A percentile compares a stretch with the other conserved stretches of the same genome.
Evolutionary conservation across 106 monocot species (phyloP).

Genomic region (Hemerocallis citrina): DNA sequence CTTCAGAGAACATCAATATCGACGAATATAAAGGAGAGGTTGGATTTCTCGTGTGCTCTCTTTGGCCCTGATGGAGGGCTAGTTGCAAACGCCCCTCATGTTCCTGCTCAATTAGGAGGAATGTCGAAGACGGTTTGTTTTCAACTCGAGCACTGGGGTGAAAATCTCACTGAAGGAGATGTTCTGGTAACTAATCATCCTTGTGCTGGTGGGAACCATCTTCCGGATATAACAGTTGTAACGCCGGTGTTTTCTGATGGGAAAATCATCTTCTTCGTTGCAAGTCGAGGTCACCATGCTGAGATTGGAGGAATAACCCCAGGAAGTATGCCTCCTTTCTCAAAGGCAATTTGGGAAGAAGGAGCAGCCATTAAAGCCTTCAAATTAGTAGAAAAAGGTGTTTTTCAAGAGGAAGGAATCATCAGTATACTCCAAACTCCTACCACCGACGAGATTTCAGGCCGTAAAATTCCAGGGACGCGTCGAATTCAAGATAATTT

Average conservation of each 20-base stretch:
- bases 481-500: conserved; percentile 69
- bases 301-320: conserved; percentile 82
- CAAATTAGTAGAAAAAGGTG: conserved; percentile 56
- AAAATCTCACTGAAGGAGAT: conserved; percentile 55
- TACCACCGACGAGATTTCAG: conserved; percentile 18
- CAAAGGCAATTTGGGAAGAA: conserved; percentile 68
- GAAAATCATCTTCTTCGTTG: conserved; percentile 67
- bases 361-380: conserved; percentile 77
- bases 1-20: conserved; percentile 76
- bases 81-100: conserved; percentile 84
- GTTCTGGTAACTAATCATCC: conserved; percentile 79
- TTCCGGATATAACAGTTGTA: conserved; percentile 76
- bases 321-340: conserved; percentile 85
- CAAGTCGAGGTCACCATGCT: conserved; percentile 78
- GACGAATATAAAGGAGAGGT: conserved; percentile 75
- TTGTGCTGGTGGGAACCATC: conserved; percentile 69
- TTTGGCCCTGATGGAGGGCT: conserved; percentile 80
- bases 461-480: conserved; percentile 38
- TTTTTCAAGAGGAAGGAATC: conserved; percentile 70
- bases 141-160: conserved; percentile 61
- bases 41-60: conserved; percentile 79
- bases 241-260: conserved; percentile 67
- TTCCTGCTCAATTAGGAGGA: conserved; percentile 71
- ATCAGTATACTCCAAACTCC: conserved; percentile 30
- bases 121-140: conserved; percentile 69